Evolutionary conservation across 176 grass and related monocot genomes (phyloP).

Genomic region (Oryza nivara): DNA sequence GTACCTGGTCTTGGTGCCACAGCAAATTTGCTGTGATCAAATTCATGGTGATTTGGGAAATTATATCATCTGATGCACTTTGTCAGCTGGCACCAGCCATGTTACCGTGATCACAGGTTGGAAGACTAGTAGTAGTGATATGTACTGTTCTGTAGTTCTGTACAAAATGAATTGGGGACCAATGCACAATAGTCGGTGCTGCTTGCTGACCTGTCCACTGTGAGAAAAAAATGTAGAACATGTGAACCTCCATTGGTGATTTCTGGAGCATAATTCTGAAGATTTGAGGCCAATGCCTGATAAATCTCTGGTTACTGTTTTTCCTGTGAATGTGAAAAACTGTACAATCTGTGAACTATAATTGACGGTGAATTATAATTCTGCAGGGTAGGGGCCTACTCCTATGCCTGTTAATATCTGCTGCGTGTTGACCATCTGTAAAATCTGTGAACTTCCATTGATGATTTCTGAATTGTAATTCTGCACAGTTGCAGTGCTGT

Average conservation of each 20-base stretch:
- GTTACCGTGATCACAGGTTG: neutral
- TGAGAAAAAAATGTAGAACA: neutral
- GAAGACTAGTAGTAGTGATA: neutral
- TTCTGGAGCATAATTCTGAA: neutral
- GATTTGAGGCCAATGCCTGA: neutral
- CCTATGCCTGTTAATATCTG: too few species aligned
- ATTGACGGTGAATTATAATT: too few species aligned
- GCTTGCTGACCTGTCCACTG: neutral
- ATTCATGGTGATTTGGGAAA: neutral
- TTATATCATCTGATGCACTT: neutral
- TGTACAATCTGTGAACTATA: too few species aligned
- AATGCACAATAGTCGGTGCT: neutral
- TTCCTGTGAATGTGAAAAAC: neutral
- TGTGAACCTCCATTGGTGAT: constrained; percentile 9
- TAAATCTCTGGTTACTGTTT: neutral
- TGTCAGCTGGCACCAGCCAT: neutral
- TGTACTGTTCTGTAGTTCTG: neutral
- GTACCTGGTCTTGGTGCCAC: neutral
- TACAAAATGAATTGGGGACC: neutral
- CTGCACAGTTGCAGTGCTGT: neutral
- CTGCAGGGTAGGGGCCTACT: too few species aligned
- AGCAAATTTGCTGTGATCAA: neutral
- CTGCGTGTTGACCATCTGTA: neutral
- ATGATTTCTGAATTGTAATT: neutral
- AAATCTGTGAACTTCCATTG: neutral